These are phyloP conservation scores for Phylloporus scabripes DNA, from an alignment of 768 basidiomycete genomes.

Conservation along the genomic window DNA sequence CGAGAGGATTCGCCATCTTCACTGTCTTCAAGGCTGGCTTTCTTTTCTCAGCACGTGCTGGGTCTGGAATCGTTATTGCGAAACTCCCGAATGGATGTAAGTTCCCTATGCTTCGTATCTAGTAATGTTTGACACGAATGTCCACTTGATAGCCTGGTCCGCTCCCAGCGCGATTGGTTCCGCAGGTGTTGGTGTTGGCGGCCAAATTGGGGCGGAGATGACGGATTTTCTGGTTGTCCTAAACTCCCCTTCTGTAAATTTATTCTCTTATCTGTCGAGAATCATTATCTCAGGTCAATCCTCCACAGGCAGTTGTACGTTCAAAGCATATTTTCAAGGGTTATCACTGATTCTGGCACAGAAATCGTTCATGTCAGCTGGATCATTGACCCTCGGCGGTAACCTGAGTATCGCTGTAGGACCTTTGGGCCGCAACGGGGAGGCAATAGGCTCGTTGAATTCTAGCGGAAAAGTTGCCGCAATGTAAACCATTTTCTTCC, in stretches of 20 bases:
- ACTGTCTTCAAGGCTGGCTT: constrained; percentile 74
- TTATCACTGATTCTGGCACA: constrained; percentile 24
- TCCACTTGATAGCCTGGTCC: constrained; percentile 81
- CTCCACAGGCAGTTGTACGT: constrained; percentile 57
- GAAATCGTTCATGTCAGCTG: constrained; percentile 91
- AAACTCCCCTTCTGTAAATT: constrained; percentile 69
- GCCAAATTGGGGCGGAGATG: constrained; percentile 78
- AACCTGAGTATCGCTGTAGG: constrained; percentile 88
- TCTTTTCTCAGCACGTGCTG: constrained; percentile 69
- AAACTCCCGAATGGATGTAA: constrained; percentile 73
- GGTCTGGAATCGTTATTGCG: constrained; percentile 86
- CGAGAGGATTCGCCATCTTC: constrained; percentile 84
- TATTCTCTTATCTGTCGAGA: background rate
- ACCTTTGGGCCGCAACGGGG: constrained; percentile 89
- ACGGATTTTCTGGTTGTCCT: constrained; percentile 90
- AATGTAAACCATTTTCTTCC: constrained; percentile 49
- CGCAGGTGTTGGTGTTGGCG: constrained; percentile 84
- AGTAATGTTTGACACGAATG: background rate
- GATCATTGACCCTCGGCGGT: constrained; percentile 84
- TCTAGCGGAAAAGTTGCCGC: constrained; percentile 85
- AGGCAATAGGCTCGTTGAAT: constrained; percentile 80
- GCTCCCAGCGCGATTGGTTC: constrained; percentile 93
- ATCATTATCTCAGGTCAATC: constrained; percentile 3
- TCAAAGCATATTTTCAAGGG: background rate
- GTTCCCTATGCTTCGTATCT: constrained; percentile 26